Percentiles rank a stretch among this genome's conserved stretches.
Evolutionary conservation across 208 protist species (phyloP).

Genomic region (Trypanosoma cruzi): DNA sequence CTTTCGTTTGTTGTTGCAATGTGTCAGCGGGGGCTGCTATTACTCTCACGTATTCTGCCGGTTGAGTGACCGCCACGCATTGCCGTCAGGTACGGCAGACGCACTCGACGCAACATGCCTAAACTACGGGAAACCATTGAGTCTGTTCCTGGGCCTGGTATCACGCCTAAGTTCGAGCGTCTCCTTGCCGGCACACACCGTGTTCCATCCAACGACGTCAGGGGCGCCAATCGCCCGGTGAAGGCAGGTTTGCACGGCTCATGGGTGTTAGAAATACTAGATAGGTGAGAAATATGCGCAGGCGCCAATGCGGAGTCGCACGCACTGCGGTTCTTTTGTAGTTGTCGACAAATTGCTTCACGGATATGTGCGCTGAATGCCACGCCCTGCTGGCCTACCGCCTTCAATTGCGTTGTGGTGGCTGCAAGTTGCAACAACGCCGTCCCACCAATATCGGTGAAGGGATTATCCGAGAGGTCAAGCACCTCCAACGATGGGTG

Average conservation of each 20-base stretch:
- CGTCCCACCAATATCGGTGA: slow-evolving; percentile 37
- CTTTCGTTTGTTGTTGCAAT: neutral
- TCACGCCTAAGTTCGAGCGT: neutral
- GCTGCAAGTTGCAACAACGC: slow-evolving; percentile 42
- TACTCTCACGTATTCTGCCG: neutral
- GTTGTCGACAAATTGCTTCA: slow-evolving; percentile 5
- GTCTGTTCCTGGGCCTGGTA: neutral
- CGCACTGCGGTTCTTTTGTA: neutral
- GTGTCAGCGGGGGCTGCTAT: neutral
- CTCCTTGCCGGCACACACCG: neutral
- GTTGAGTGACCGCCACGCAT: neutral
- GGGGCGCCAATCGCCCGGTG: neutral
- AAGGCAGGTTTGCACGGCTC: neutral
- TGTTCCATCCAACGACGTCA: neutral
- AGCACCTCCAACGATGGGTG: slow-evolving; percentile 55
- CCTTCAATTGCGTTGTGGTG: slow-evolving; percentile 37
- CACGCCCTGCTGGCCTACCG: slow-evolving; percentile 39
- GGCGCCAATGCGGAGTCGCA: neutral
- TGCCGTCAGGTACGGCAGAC: slow-evolving; percentile 25
- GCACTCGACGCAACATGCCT: slow-evolving; percentile 10
- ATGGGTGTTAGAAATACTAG: neutral
- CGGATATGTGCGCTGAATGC: slow-evolving; percentile 30
- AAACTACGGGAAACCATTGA: neutral
- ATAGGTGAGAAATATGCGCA: neutral
- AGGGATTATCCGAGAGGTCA: slow-evolving; percentile 57